A percentile compares a stretch with the other conserved stretches of the same genome.
Evolutionary conservation across 495 filamentous ascomycete species (phyloP).

Genomic region (Penicillium canariense): DNA sequence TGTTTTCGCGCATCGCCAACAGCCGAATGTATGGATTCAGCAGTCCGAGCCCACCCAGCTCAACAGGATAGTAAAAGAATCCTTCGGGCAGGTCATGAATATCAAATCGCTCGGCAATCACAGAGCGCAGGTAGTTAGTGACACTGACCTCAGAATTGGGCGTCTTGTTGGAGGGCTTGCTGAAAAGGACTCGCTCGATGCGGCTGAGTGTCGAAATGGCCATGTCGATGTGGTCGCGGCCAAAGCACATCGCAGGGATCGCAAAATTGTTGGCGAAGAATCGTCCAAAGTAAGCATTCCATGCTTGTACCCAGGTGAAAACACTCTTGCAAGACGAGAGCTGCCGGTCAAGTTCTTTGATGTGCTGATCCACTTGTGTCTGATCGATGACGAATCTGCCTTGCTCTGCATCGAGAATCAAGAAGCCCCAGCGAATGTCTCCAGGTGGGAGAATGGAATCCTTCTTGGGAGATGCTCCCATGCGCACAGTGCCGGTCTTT

Average conservation of each 20-base stretch:
- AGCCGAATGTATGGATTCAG: constrained; percentile 56
- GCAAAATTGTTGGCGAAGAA: constrained; percentile 64
- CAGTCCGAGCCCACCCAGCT: constrained; percentile 57
- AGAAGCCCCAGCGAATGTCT: constrained; percentile 65
- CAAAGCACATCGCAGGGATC: constrained; percentile 62
- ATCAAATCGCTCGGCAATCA: constrained; percentile 53
- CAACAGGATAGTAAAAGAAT: constrained; percentile 64
- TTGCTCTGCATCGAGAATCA: constrained; percentile 53
- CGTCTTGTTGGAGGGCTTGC: constrained; percentile 7
- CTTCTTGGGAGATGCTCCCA: constrained; percentile 6
- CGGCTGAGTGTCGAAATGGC: constrained; percentile 57
- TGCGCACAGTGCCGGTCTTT: constrained; percentile 58
- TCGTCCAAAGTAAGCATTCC: constrained; percentile 14
- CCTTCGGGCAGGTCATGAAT: constrained; percentile 59
- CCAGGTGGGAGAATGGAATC: constrained; percentile 44
- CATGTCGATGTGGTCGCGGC: constrained; percentile 60
- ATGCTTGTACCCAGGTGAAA: constrained; percentile 49
- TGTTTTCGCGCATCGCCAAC: constrained; percentile 51
- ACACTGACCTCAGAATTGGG: constrained; percentile 43
- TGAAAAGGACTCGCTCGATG: constrained; percentile 58
- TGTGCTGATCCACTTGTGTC: constrained; percentile 59
- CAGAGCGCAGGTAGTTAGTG: constrained; percentile 54
- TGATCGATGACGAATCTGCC: constrained; percentile 64
- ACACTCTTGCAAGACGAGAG: constrained; percentile 55
- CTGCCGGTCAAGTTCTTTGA: constrained; percentile 57